Evolutionary conservation across 352 stramenopile species (phyloP).

Genomic region (Globisporangium rhizosaccharum): DNA sequence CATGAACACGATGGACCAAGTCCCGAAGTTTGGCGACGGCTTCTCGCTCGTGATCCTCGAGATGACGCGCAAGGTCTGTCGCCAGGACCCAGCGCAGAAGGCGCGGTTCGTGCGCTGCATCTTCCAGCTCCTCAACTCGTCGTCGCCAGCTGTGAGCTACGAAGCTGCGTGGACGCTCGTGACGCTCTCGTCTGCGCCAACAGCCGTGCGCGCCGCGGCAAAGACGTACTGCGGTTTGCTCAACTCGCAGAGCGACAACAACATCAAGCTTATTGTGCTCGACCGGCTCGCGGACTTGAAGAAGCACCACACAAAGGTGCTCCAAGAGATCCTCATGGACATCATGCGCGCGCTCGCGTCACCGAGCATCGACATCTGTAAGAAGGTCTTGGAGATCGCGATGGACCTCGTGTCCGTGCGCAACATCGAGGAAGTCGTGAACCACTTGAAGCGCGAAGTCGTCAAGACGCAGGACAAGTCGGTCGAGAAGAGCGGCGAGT

Average conservation of each 20-base stretch:
- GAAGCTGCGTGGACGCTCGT: slow-evolving; percentile 99
- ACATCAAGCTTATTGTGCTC: slow-evolving; percentile 99
- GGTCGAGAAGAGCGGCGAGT: slow-evolving; percentile 95
- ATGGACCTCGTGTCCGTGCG: slow-evolving; percentile 96
- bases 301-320: slow-evolving; percentile 95
- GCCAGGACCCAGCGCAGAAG: slow-evolving; percentile 97
- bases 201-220: slow-evolving; percentile 94
- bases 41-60: slow-evolving; percentile 99
- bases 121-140: slow-evolving; percentile 96
- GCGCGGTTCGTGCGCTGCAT: slow-evolving; percentile 98
- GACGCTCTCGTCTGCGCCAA: slow-evolving; percentile 96
- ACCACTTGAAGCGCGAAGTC: slow-evolving; percentile 87
- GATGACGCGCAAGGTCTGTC: slow-evolving; percentile 97
- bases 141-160: slow-evolving; percentile 92
- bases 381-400: slow-evolving; percentile 97
- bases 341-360: slow-evolving; percentile 96
- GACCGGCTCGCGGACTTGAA: slow-evolving; percentile 97
- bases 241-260: slow-evolving; percentile 99
- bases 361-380: slow-evolving; percentile 98
- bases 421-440: slow-evolving; percentile 98
- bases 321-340: slow-evolving; percentile 99
- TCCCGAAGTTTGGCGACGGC: slow-evolving; percentile 93
- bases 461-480: slow-evolving; percentile 87
- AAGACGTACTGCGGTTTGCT: slow-evolving; percentile 97
- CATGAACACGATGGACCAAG: slow-evolving; percentile 95